Conservation (phyloP, 1,284 basidiomycete species). For the Cystobasidium slooffiae region DNA sequence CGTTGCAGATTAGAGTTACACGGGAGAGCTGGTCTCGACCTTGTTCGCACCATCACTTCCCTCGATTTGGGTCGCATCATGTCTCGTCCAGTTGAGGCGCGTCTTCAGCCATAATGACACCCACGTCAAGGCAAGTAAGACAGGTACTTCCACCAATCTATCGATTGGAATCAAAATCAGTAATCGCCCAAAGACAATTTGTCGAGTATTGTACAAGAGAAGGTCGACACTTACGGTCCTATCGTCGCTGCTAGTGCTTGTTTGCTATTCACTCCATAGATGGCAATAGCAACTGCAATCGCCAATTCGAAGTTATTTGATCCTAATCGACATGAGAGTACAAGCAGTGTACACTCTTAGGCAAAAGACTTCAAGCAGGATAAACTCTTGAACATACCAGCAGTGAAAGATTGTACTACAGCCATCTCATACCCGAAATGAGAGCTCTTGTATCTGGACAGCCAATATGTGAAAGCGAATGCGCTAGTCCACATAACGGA, state of each 20-base stretch:
- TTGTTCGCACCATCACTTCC: no score
- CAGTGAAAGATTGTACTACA: slow-evolving; percentile 61
- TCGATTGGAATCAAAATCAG: slow-evolving; percentile 42
- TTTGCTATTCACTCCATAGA: slow-evolving; percentile 73
- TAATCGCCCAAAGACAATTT: slow-evolving; percentile 49
- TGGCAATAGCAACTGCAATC: slow-evolving; percentile 78
- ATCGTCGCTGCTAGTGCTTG: slow-evolving; percentile 78
- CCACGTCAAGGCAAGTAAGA: slow-evolving; percentile 73
- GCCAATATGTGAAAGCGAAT: slow-evolving; percentile 28
- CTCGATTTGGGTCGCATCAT: not conserved
- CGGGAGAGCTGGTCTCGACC: no score
- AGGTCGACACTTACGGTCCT: slow-evolving; percentile 66
- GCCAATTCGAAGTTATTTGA: slow-evolving; percentile 66
- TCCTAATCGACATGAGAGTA: not conserved
- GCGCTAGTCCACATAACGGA: slow-evolving; percentile 44
- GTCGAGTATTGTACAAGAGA: not conserved
- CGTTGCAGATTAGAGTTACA: no score
- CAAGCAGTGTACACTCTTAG: not conserved
- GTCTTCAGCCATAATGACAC: slow-evolving; percentile 63
- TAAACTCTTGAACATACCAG: slow-evolving; percentile 62
- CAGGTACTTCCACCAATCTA: slow-evolving; percentile 62
- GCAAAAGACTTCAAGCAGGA: not conserved
- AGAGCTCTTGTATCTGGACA: slow-evolving; percentile 17
- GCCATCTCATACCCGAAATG: slow-evolving; percentile 56
- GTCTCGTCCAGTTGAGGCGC: slow-evolving; percentile 17